A percentile compares a stretch with the other conserved stretches of the same genome.
Conservation (phyloP, 2,329 filamentous ascomycete genomes). For the Epichloe glyceriae region DNA sequence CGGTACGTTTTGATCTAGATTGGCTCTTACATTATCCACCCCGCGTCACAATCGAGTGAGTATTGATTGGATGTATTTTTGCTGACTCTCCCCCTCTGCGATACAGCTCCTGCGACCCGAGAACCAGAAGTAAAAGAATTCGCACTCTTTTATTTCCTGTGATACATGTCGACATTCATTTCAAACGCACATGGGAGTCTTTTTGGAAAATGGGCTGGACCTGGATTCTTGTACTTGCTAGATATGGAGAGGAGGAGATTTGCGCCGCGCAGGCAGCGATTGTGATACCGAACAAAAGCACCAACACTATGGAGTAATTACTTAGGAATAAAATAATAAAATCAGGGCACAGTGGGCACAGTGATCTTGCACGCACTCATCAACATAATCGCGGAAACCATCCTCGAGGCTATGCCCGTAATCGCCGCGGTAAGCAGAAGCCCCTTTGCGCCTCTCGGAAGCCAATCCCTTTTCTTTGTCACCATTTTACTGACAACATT, state of each 20-base stretch:
- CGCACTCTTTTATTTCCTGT: neutral
- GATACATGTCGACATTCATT: neutral
- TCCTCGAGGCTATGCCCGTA: too few relatives aligned
- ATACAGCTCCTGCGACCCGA: slow-evolving; percentile 63
- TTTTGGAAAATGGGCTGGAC: slow-evolving; percentile 1
- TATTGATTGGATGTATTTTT: neutral
- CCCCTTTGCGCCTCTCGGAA: too few relatives aligned
- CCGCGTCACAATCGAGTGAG: too few relatives aligned
- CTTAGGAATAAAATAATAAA: too few relatives aligned
- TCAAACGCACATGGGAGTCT: slow-evolving; percentile 2
- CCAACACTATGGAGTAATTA: neutral
- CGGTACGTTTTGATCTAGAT: slow-evolving; percentile 39
- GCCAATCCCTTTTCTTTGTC: too few relatives aligned
- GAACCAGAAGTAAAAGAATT: slow-evolving; percentile 57
- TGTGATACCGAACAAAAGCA: slow-evolving; percentile 4
- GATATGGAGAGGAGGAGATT: neutral
- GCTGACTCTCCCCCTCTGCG: slow-evolving; percentile 1
- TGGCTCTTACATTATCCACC: too few relatives aligned
- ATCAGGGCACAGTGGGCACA: too few relatives aligned
- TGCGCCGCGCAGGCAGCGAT: neutral
- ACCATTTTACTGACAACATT: too few relatives aligned
- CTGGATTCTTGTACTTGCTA: slow-evolving; percentile 2
- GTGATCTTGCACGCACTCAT: too few relatives aligned
- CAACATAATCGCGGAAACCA: too few relatives aligned
- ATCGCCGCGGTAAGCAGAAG: too few relatives aligned